Evolutionary conservation across 441 rosid species (phyloP), one percentile per base, ranked within the genome.

Genomic region (Populus hybrid): DNA sequence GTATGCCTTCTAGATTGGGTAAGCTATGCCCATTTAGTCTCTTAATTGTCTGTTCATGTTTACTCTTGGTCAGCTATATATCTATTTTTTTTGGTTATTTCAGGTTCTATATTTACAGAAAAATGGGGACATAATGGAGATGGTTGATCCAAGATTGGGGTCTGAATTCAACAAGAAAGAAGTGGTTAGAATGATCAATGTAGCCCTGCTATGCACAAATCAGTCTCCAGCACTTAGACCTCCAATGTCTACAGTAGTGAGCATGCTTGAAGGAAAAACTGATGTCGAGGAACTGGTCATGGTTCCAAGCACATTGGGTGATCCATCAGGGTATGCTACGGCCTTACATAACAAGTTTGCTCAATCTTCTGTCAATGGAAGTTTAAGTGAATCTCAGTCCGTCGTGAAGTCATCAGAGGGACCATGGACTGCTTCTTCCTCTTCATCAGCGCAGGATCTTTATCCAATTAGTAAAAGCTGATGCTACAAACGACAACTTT

Each of bases 211-310:
- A 75, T 90, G 96, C 75, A 83, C 96, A 7, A 89, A 84, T 36
- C 89, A 81, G 7, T 84, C 93, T 3, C 87, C 93, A 1, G 32
- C 86, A 5, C 69, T 82, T 14, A 86, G 95, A 57, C 95, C 95
- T 26, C 76, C 86, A 6, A 93, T 93, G 95, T 89, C 93, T 0
- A 89, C 86, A 78, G 94, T 87, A 2, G 93, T 87, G 10, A 86
- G 85, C 28, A 93, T 90, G 97, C 87, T 91, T 0, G 90, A 90
- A 79, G 91, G 94, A 72, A 72, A 50, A 50, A 50, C n/a, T 16
- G 59, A 50, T 50, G 59, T 50, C n/a, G 59, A 50, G n/a, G 59
- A 50, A 50, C 59, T 50, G 0, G n/a, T 50, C 59, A 50, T 50
- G 59, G 59, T 50, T 50, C 59, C 59, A 50, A 50, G 59, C 59